These are phyloP conservation scores for Russula sp. DNA, from an alignment of 768 basidiomycete genomes.

Conservation along the genomic window DNA sequence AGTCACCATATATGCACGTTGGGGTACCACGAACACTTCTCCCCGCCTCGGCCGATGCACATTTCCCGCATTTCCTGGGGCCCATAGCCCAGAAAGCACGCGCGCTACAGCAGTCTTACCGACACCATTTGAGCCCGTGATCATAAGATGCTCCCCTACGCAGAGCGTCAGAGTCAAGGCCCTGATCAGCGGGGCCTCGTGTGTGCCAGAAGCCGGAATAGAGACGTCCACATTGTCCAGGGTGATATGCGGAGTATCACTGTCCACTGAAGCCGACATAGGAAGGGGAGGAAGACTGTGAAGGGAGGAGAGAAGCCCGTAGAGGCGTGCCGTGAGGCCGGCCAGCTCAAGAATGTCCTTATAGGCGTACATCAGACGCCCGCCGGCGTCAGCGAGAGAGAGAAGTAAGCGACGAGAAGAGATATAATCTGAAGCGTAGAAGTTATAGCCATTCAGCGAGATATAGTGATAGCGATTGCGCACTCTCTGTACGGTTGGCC, in stretches of 20 bases:
- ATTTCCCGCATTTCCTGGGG: slow-evolving; percentile 35
- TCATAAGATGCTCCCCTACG: slow-evolving; percentile 82
- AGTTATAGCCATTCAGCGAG: no score
- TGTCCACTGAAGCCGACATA: slow-evolving; percentile 28
- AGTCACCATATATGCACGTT: slow-evolving; percentile 85
- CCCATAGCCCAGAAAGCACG: slow-evolving; percentile 87
- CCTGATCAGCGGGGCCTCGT: slow-evolving; percentile 44
- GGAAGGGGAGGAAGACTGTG: slow-evolving; percentile 61
- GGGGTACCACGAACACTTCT: slow-evolving; percentile 78
- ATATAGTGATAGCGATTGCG: neutral
- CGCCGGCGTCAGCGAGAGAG: slow-evolving; percentile 94
- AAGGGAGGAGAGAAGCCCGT: slow-evolving; percentile 78
- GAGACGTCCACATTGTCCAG: slow-evolving; percentile 64
- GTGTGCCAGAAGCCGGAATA: slow-evolving; percentile 35
- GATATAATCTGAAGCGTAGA: slow-evolving; percentile 58
- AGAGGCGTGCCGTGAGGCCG: slow-evolving; percentile 85
- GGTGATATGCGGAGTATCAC: slow-evolving; percentile 40
- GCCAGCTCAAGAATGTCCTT: slow-evolving; percentile 95
- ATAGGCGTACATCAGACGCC: slow-evolving; percentile 92
- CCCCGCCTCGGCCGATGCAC: slow-evolving; percentile 26
- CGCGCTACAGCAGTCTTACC: slow-evolving; percentile 88
- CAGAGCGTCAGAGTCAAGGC: slow-evolving; percentile 57
- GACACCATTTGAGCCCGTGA: slow-evolving; percentile 88
- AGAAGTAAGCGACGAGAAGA: slow-evolving; percentile 86
- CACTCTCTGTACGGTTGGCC: slow-evolving; percentile 46